Evolutionary conservation across 2,329 filamentous ascomycete genomes (phyloP).

Genomic region (Botryosphaeria dothidea): DNA sequence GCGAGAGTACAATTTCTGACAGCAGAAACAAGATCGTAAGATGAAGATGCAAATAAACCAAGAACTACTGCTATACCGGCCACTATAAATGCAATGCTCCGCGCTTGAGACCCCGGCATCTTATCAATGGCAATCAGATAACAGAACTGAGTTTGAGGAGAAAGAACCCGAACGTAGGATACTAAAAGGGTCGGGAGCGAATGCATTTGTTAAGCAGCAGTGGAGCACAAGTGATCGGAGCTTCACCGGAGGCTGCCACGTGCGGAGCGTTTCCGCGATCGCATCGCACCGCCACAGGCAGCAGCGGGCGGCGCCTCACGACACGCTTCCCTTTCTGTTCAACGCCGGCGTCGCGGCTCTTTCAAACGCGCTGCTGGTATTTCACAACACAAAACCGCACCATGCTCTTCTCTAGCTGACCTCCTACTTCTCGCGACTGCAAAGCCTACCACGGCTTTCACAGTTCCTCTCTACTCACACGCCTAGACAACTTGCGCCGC

Average conservation of each 20-base stretch:
- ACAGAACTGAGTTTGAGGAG: not conserved
- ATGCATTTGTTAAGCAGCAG: conserved; percentile 11
- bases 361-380: not conserved
- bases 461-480: not conserved
- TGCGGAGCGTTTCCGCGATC: conserved; percentile 7
- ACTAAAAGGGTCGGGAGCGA: not conserved
- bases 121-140: not conserved
- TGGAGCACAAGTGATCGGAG: conserved; percentile 3
- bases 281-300: not conserved
- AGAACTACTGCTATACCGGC: not conserved
- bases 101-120: not conserved
- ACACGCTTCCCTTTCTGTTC: conserved; percentile 3
- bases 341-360: not conserved
- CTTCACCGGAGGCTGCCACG: not conserved
- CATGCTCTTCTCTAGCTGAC: not conserved
- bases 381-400: not conserved
- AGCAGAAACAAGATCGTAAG: not conserved
- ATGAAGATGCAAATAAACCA: not conserved
- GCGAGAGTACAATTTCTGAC: not conserved
- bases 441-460: not conserved
- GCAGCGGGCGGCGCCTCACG: not conserved
- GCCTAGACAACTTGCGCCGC: not conserved
- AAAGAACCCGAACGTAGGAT: not conserved
- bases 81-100: not conserved
- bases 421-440: not conserved